Conservation (phyloP, 148 eudicot species). For the Beta vulgaris region DNA sequence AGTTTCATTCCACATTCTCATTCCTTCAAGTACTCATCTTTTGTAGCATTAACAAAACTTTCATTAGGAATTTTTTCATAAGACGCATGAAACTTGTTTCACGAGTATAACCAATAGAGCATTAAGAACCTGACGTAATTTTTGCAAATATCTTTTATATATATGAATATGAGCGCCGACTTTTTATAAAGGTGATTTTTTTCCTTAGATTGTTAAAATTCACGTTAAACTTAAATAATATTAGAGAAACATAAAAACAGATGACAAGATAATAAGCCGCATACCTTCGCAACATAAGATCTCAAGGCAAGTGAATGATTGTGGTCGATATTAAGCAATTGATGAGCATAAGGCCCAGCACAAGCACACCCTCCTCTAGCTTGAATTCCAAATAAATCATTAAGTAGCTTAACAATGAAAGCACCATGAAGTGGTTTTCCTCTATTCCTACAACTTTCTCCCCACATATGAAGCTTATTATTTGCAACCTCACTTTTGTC, state of each 20-base stretch:
- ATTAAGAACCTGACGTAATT: too few species aligned
- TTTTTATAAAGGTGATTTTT: too few species aligned
- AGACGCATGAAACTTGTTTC: too few species aligned
- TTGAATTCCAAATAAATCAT: slow-evolving; percentile 64
- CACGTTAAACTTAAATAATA: too few species aligned
- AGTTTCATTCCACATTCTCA: too few species aligned
- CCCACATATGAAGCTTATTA: slow-evolving; percentile 9
- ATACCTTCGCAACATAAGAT: slow-evolving; percentile 42
- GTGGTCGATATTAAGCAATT: slow-evolving; percentile 41
- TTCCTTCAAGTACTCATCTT: too few species aligned
- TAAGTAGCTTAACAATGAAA: slow-evolving; percentile 53
- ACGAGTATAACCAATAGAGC: too few species aligned
- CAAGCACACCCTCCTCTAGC: slow-evolving; percentile 72
- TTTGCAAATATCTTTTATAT: too few species aligned
- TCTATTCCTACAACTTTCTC: slow-evolving; percentile 6
- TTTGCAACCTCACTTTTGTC: slow-evolving; percentile 5
- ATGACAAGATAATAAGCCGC: not conserved
- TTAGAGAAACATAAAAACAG: not conserved
- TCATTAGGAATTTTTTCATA: too few species aligned
- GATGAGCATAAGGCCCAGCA: slow-evolving; percentile 67
- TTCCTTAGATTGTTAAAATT: too few species aligned
- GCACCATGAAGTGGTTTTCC: slow-evolving; percentile 52
- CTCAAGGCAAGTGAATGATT: slow-evolving; percentile 39
- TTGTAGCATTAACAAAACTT: too few species aligned
- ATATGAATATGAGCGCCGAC: too few species aligned